Evolutionary conservation across 1,284 basidiomycete genomes (phyloP).

Genomic region (Paramarasmius palmivorus): DNA sequence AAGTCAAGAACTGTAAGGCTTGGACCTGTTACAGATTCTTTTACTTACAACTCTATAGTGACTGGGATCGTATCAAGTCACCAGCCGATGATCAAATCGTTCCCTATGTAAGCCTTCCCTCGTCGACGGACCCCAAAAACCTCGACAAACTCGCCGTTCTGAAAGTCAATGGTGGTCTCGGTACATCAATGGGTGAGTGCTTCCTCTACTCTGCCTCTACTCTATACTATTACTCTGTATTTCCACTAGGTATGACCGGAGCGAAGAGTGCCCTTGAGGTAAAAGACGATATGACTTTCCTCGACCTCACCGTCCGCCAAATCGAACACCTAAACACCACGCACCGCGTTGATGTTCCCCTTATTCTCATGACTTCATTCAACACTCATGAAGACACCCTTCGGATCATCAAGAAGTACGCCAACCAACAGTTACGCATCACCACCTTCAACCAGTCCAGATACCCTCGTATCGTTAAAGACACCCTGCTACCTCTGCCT

Average conservation of each 20-base stretch:
- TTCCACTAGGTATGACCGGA: slow-evolving; percentile 78
- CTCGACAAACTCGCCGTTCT: slow-evolving; percentile 96
- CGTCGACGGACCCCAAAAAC: slow-evolving; percentile 64
- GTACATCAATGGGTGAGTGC: slow-evolving; percentile 88
- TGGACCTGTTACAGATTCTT: slow-evolving; percentile 14
- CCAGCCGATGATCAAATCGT: slow-evolving; percentile 93
- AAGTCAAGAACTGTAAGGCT: slow-evolving; percentile 87
- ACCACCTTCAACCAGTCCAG: slow-evolving; percentile 98
- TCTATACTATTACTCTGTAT: slow-evolving; percentile 1
- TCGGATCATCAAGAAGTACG: slow-evolving; percentile 99
- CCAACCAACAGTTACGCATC: slow-evolving; percentile 95
- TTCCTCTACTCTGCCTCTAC: background rate
- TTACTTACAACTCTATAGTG: slow-evolving; percentile 46
- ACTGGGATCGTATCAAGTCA: slow-evolving; percentile 98
- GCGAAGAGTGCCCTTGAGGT: slow-evolving; percentile 92
- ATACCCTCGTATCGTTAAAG: slow-evolving; percentile 97
- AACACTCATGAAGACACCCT: slow-evolving; percentile 98
- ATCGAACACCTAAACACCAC: slow-evolving; percentile 89
- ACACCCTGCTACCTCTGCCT: slow-evolving; percentile 89
- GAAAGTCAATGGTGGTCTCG: slow-evolving; percentile 99
- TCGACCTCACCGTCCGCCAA: slow-evolving; percentile 95
- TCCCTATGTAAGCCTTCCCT: slow-evolving; percentile 77
- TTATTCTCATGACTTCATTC: slow-evolving; percentile 99
- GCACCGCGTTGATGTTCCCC: slow-evolving; percentile 82
- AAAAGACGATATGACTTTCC: slow-evolving; percentile 98